Base-by-base conservation (phyloP, 805 yeast species). In the Yarrowia hollandica region DNA sequence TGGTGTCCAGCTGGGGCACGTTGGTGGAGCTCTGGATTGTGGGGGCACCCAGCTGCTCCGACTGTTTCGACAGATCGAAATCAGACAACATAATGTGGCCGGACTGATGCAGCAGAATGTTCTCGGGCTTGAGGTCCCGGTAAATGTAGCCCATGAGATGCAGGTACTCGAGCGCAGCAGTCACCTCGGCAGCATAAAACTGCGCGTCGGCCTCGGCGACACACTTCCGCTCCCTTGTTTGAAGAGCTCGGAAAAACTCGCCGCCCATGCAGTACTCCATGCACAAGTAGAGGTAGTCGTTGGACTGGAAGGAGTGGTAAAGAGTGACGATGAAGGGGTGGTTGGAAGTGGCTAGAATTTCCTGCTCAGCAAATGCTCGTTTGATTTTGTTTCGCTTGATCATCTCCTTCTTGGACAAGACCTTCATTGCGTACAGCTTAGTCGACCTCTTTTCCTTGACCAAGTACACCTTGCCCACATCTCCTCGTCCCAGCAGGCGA, bases 191-290 rank as follows among this genome's bases (percentile, higher is more conserved):
- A 0, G 97, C 96, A 70, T 94, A 94, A 70, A 94, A 94, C 60
- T 83, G 78, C 2, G 99, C 98, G 70, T 91, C 98, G 25, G 77
- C 81, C 71, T 94, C 99, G 18, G 82, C 76, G 12, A 94, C 85
- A 64, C 96, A 88, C 69, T 90, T 89, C 59, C 90, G 82, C 62
- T 83, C 85, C 62, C 97, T 79, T 0, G 97, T 90, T 72, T 94
- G 99, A 58, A 94, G 74, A 0, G 98, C 99, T 61, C 98, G 77
- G 77, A 94, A 94, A 68, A 94, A 94, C 73, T 95, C 99, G 44
- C 99, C 99, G 26, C 99, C 99, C 90, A 94, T 90, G 69, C 99
- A 94, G 68, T 92, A 94, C 71, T 94, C 99, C 96, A 95, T 92
- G 73, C 99, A 94, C 37, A 94, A 79, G 66, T 90, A 94, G 10